These are phyloP conservation scores for Metschnikowia dekortorum DNA, from an alignment of 805 yeast species.

Conservation along the genomic window DNA sequence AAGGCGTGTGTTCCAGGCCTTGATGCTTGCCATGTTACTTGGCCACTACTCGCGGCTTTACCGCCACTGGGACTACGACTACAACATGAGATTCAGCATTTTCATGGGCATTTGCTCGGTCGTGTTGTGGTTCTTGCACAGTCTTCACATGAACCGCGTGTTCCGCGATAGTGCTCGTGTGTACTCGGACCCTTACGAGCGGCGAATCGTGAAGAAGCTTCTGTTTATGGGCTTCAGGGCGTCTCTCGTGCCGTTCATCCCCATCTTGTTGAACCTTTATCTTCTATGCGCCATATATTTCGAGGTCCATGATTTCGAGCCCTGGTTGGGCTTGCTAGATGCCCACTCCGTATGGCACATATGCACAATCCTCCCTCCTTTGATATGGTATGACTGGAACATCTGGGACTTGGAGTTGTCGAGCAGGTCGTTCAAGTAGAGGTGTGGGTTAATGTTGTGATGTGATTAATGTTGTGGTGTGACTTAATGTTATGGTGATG, in stretches of 20 bases:
- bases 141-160: constrained; percentile 18
- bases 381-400: constrained; percentile 64
- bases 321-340: constrained; percentile 55
- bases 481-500: too few relatives aligned
- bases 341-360: constrained; percentile 96
- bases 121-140: constrained; percentile 32
- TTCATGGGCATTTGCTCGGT: constrained; percentile 28
- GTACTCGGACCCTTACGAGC: constrained; percentile 38
- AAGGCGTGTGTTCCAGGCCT: constrained; percentile 18
- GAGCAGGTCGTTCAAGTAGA: not conserved
- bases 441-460: too few relatives aligned
- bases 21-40: constrained; percentile 17
- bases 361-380: constrained; percentile 77
- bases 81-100: constrained; percentile 31
- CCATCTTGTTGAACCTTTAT: constrained; percentile 32
- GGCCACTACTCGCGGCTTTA: constrained; percentile 27
- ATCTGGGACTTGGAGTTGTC: constrained; percentile 41
- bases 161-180: constrained; percentile 15
- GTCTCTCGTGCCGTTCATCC: constrained; percentile 31
- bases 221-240: constrained; percentile 24
- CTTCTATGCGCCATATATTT: constrained; percentile 28
- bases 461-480: too few relatives aligned
- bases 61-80: constrained; percentile 36
- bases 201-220: constrained; percentile 30
- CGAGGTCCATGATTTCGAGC: constrained; percentile 35